These are phyloP conservation scores for Glomus cerebriforme DNA, from an alignment of 192 early-diverging fungal genomes.

Conservation along the genomic window DNA sequence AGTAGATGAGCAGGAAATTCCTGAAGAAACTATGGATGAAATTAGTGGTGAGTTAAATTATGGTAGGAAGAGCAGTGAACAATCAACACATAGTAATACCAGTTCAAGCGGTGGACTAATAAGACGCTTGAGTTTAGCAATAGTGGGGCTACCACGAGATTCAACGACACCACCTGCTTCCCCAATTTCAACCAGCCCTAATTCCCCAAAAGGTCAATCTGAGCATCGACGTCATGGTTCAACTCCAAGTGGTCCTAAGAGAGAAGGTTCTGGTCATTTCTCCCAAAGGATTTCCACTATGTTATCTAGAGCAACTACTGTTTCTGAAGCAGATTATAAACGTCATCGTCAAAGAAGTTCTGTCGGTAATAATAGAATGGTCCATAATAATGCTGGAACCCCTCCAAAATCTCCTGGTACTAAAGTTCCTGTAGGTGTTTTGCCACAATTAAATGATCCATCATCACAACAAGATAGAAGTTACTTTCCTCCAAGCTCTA, in stretches of 20 bases:
- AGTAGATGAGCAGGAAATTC: conserved; percentile 11
- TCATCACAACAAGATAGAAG: not conserved
- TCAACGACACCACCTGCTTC: not conserved
- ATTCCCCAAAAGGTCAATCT: not conserved
- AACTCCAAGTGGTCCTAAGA: conserved; percentile 26
- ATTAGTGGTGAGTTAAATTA: conserved; percentile 27
- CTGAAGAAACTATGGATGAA: conserved; percentile 31
- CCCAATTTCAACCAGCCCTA: not conserved
- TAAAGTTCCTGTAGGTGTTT: conserved; percentile 24
- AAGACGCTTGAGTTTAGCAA: conserved; percentile 32
- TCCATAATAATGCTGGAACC: not conserved
- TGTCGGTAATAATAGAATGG: not conserved
- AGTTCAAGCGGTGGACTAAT: conserved; percentile 25
- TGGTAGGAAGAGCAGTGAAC: conserved; percentile 25
- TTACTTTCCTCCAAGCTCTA: not conserved
- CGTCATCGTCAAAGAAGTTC: conserved; percentile 23
- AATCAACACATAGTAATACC: not conserved
- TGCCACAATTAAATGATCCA: conserved; percentile 27
- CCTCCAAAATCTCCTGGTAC: not conserved
- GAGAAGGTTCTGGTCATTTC: conserved; percentile 14
- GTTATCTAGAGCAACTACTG: conserved; percentile 22
- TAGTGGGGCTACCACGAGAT: conserved; percentile 22
- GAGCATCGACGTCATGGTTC: conserved; percentile 31
- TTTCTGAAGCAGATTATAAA: conserved; percentile 24
- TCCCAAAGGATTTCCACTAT: conserved; percentile 16